A percentile compares a stretch with the other conserved stretches of the same genome.
These are phyloP conservation scores for Aspergillus sparsus DNA, from an alignment of 495 filamentous ascomycete genomes.

Conservation along the genomic window DNA sequence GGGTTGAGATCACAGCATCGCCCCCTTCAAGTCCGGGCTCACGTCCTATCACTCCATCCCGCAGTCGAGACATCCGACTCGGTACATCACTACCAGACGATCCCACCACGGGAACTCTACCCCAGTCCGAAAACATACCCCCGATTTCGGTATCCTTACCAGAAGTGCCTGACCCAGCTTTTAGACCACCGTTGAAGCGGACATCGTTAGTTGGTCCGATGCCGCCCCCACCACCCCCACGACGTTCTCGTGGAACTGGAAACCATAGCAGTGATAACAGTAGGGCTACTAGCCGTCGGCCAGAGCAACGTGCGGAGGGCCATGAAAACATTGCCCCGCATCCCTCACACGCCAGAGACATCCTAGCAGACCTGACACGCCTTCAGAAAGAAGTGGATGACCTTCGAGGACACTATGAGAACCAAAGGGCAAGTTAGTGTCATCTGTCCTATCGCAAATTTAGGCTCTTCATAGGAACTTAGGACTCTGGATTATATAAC, in stretches of 20 bases:
- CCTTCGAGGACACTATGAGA: slow-evolving; percentile 58
- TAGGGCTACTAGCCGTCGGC: slow-evolving; percentile 21
- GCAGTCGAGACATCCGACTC: slow-evolving; percentile 20
- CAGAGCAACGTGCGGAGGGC: slow-evolving; percentile 23
- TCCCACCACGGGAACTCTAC: background rate
- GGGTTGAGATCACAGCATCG: slow-evolving; percentile 31
- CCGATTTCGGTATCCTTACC: slow-evolving; percentile 4
- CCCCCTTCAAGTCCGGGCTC: slow-evolving; percentile 39
- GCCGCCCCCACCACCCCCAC: slow-evolving; percentile 63
- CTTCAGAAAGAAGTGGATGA: slow-evolving; percentile 74
- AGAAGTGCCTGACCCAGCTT: slow-evolving; percentile 9
- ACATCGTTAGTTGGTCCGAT: slow-evolving; percentile 25
- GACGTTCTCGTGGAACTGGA: slow-evolving; percentile 56
- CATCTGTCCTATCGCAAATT: background rate
- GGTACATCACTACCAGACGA: slow-evolving; percentile 13
- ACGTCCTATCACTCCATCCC: slow-evolving; percentile 24
- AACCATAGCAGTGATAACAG: slow-evolving; percentile 47
- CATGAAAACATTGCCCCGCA: slow-evolving; percentile 30
- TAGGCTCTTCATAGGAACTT: background rate
- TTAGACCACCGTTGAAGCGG: slow-evolving; percentile 29
- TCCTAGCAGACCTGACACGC: slow-evolving; percentile 66
- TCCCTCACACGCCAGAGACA: slow-evolving; percentile 51
- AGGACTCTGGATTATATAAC: slow-evolving; percentile 6
- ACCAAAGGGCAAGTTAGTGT: slow-evolving; percentile 21
- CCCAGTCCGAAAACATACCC: slow-evolving; percentile 10